Base-by-base conservation (phyloP, 306 rosid genomes). In the Lotus japonicus region DNA sequence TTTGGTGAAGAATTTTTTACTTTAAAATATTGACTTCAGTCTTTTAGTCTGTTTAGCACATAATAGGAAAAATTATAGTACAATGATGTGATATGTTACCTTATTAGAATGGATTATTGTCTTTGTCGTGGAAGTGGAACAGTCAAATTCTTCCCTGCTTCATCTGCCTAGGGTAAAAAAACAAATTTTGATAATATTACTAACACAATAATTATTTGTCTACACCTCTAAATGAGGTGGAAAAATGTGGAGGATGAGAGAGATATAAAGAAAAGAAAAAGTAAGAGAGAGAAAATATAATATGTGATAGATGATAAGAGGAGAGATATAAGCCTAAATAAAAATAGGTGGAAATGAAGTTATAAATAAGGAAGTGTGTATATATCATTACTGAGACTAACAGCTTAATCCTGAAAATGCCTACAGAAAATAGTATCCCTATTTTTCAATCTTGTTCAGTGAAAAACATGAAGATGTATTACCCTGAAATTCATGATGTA, bases 31-130 rank as follows among this genome's bases (percentile, higher is more conserved):
- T 70, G 80, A 46, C 81, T 75, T 51, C 35, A 69, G 26, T 77
- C 66, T 68, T 36, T 11, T 16, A 44, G 67, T 64, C 44, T 49
- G 38, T 63, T 68, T 77, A 13, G 33, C 26, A 52, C 21, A 52
- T 74, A 43, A 58, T 31, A 38, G 51, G 48, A 54, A 69, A 64
- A 64, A 58, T 68, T 42, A 9, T 46, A 67, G 28, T 11, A 28
- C 16, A 58, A 56, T 44, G 78, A 78, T 77, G 80, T 66, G 80
- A 78, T 81, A 42, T 66, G 6, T 78, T 53, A 53, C 80, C 72
- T 69, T 73, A 58, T 35, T 51, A 46, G 63, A 66, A 44, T 53
- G 58, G 16, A 61, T 66, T 59, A 71, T 52, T 54, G 39, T 65
- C 66, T 65, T 46, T 73, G 53, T 45, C 67, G 31, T 72, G 61